Evolutionary conservation across 371 early-diverging fungal species (phyloP).

Genomic region (Mucor sp.): DNA sequence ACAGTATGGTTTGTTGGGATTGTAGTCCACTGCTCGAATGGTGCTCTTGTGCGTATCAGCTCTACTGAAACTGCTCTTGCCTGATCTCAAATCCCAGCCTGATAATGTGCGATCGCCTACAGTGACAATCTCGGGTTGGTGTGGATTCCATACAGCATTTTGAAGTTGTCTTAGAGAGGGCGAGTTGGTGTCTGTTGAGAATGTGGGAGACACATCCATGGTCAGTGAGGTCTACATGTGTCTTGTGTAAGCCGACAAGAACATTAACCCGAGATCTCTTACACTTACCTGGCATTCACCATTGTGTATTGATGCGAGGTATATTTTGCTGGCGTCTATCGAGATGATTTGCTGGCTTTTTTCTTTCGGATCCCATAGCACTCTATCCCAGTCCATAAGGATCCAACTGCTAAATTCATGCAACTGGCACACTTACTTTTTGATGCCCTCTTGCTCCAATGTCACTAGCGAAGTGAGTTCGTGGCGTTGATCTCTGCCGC

Average conservation of each 20-base stretch:
- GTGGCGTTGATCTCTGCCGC: conserved; percentile 5
- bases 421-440: conserved; percentile 9
- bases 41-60: conserved; percentile 65
- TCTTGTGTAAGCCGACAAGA: neutral
- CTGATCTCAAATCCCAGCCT: conserved; percentile 74
- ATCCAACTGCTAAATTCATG: neutral
- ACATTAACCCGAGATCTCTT: no score
- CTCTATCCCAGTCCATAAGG: conserved; percentile 15
- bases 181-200: conserved; percentile 6
- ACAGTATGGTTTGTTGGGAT: conserved; percentile 82
- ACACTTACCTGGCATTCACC: neutral
- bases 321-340: conserved; percentile 24
- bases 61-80: conserved; percentile 45
- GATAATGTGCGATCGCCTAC: conserved; percentile 59
- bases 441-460: conserved; percentile 18
- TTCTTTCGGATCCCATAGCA: conserved; percentile 42
- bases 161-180: conserved; percentile 26
- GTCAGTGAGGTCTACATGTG: conserved; percentile 6
- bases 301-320: conserved; percentile 15
- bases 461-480: conserved; percentile 4
- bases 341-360: conserved; percentile 23
- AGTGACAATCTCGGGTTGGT: conserved; percentile 59
- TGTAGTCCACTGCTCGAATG: conserved; percentile 80
- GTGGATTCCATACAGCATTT: conserved; percentile 78
- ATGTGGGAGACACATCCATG: conserved; percentile 18